These are phyloP conservation scores for Linaria vulgaris DNA, from an alignment of 257 asterid species.

Conservation along the genomic window DNA sequence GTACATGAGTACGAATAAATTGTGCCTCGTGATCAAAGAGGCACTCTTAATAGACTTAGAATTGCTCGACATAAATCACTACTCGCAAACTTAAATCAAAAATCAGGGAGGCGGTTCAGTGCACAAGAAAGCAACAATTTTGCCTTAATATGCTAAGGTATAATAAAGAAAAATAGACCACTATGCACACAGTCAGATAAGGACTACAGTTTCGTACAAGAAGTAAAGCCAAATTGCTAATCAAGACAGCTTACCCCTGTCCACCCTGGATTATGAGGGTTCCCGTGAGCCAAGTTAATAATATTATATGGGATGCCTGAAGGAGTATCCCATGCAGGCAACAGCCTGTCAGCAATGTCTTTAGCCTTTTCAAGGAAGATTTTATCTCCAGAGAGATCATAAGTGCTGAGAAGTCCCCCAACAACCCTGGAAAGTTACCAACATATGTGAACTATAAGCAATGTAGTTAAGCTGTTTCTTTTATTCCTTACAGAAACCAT, in stretches of 20 bases:
- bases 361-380: constrained; percentile 90
- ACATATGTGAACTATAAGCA: constrained; percentile 30
- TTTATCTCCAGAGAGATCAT: constrained; percentile 93
- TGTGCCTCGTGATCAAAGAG: too few species aligned
- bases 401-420: constrained; percentile 97
- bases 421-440: constrained; percentile 78
- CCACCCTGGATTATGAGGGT: constrained; percentile 98
- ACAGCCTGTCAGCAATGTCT: constrained; percentile 91
- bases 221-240: background rate
- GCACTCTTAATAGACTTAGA: too few species aligned
- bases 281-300: constrained; percentile 86
- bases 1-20: too few species aligned
- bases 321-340: constrained; percentile 98
- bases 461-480: constrained; percentile 17
- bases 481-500: constrained; percentile 20
- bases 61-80: background rate
- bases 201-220: background rate
- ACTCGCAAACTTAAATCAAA: background rate
- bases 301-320: constrained; percentile 92
- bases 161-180: background rate
- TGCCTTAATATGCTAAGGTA: background rate
- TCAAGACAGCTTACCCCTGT: constrained; percentile 70
- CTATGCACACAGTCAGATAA: background rate
- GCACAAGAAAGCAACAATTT: background rate
- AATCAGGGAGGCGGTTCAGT: background rate